Evolutionary conservation across 495 filamentous ascomycete genomes (phyloP).

Genomic region (Penicillium maclennaniae): DNA sequence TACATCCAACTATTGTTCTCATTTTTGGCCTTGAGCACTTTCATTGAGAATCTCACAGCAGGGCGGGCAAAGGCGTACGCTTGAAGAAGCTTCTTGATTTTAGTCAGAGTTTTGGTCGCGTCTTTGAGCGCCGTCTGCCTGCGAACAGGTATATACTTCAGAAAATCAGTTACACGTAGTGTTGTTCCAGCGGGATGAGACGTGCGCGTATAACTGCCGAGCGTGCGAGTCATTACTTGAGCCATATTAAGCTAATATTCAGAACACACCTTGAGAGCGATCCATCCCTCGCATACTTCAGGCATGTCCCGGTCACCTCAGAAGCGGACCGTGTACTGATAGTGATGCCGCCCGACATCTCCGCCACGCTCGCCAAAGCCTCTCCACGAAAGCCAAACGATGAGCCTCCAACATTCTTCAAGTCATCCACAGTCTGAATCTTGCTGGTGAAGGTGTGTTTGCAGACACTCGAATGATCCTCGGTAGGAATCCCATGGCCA

Average conservation of each 20-base stretch:
- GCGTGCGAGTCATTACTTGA: neutral
- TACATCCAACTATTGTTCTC: constrained; percentile 69
- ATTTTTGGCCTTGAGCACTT: constrained; percentile 59
- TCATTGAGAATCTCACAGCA: constrained; percentile 59
- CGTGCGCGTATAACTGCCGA: constrained; percentile 36
- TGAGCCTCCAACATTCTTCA: constrained; percentile 59
- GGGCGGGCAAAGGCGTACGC: constrained; percentile 73
- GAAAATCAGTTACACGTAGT: constrained; percentile 62
- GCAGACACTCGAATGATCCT: constrained; percentile 66
- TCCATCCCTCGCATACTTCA: constrained; percentile 52
- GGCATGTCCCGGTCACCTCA: constrained; percentile 58
- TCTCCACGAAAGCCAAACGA: constrained; percentile 85
- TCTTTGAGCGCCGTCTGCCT: constrained; percentile 61
- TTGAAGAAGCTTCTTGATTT: constrained; percentile 65
- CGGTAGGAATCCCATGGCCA: constrained; percentile 71
- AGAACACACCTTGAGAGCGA: constrained; percentile 43
- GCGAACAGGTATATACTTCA: constrained; percentile 71
- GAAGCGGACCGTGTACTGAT: constrained; percentile 69
- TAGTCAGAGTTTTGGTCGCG: constrained; percentile 55
- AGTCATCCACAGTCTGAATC: constrained; percentile 66
- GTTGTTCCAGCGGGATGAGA: constrained; percentile 78
- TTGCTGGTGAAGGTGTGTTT: constrained; percentile 81
- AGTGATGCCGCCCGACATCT: constrained; percentile 59
- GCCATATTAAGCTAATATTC: too few species aligned
- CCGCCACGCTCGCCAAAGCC: constrained; percentile 74